Evolutionary conservation across 2,329 filamentous ascomycete species (phyloP), one percentile per base, ranked within the genome.

Genomic region (Hypoxylon sp.): DNA sequence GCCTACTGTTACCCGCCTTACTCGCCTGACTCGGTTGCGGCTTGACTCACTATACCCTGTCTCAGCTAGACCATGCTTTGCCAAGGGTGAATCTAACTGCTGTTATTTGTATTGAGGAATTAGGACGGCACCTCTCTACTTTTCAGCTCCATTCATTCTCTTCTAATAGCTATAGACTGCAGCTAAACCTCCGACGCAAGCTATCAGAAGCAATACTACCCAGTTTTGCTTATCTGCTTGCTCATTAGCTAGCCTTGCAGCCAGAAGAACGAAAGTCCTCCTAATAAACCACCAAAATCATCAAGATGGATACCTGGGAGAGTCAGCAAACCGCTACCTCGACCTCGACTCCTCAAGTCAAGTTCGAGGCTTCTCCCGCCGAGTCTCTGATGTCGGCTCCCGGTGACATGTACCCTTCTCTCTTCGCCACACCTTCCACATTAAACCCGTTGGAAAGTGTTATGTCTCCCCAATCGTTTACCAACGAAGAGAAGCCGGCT

Each of bases 341-440:
- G 63, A 73, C 75, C 13, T 80, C 83, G 63, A 71, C 76, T 13
- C 81, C 84, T 38, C 75, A 80, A 65, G 75, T 84, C 77, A 87
- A 87, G 78, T 82, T 86, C 71, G 85, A 88, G 77, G 74, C 80
- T 64, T 87, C 85, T 43, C 85, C 85, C 2, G 79, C 83, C 75
- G 86, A 88, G 76, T 87, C 85, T 4, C 80, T 86, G 48, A 76
- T 87, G 38, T 87, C 86, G 2, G 79, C 81, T 0, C 83, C 85
- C 2, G 80, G 82, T 68, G 83, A 86, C 65, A 77, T 79, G 68
- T 84, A 83, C 74, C 77, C 84, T 11, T 83, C 85, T 2, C 80
- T 88, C 30, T 87, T 88, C 74, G 74, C 73, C 63, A 75, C 78
- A 2, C 75, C 78, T 19, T 73, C 80, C 30, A 81, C 82, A 1